These are phyloP conservation scores for Acanthamoeba healyi DNA, from an alignment of 208 protist species.

Conservation along the genomic window DNA sequence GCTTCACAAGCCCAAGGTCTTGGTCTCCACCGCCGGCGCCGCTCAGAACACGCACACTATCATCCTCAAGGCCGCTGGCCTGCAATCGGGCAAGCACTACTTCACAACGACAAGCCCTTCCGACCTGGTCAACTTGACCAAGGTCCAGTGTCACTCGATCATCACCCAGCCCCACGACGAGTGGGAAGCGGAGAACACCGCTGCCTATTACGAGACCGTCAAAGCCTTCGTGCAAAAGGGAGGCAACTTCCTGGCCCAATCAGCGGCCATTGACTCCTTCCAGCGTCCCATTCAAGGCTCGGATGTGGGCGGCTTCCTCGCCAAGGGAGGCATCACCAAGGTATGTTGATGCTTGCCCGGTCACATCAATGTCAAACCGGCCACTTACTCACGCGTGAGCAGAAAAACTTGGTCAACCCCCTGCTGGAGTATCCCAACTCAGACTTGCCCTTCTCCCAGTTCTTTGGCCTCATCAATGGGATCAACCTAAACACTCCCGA, in stretches of 20 bases:
- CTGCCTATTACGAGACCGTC: neutral
- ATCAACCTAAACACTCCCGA: neutral
- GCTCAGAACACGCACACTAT: neutral
- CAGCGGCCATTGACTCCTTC: neutral
- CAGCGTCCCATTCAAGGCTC: neutral
- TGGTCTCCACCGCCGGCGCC: neutral
- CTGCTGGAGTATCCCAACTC: neutral
- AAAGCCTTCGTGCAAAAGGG: neutral
- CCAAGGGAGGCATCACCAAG: neutral
- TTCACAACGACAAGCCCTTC: neutral
- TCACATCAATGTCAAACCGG: too few species aligned
- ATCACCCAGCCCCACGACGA: conserved; percentile 32
- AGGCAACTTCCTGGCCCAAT: conserved; percentile 28
- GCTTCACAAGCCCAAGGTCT: conserved; percentile 2
- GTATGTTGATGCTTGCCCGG: too few species aligned
- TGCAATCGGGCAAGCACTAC: neutral
- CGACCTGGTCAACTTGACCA: neutral
- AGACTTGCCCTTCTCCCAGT: neutral
- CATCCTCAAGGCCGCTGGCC: neutral
- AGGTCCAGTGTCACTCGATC: neutral
- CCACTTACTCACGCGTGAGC: neutral
- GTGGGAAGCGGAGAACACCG: neutral
- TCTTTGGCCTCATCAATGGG: neutral
- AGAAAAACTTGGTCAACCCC: neutral
- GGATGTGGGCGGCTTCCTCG: neutral